These are phyloP conservation scores for Vanderwaltozyma tropicalis DNA, from an alignment of 805 yeast genomes.

Conservation along the genomic window DNA sequence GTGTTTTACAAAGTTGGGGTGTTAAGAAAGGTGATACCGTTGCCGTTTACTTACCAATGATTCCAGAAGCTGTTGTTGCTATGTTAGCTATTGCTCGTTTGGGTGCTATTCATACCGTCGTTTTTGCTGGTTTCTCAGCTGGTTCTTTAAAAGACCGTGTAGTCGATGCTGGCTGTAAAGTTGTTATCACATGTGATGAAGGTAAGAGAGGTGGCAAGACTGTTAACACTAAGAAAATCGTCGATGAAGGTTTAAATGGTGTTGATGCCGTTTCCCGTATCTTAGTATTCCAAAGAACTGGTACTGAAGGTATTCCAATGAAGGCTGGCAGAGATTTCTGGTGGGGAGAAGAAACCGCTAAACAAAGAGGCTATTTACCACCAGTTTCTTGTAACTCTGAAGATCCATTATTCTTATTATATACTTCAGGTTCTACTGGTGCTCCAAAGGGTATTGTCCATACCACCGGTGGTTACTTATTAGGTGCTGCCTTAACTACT, in stretches of 20 bases:
- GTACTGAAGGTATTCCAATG: conserved; percentile 61
- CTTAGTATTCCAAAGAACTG: conserved; percentile 82
- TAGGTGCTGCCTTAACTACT: conserved; percentile 87
- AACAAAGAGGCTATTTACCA: conserved; percentile 76
- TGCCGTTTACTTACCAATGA: conserved; percentile 95
- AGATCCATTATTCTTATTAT: conserved; percentile 90
- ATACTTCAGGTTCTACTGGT: conserved; percentile 97
- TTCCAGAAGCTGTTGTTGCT: conserved; percentile 91
- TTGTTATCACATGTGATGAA: conserved; percentile 90
- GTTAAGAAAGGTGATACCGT: conserved; percentile 92
- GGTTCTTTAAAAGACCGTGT: conserved; percentile 89
- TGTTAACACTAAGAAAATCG: conserved; percentile 85
- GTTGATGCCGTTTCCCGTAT: conserved; percentile 71
- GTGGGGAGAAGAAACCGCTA: conserved; percentile 87
- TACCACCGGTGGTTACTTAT: conserved; percentile 84
- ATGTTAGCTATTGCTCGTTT: conserved; percentile 85
- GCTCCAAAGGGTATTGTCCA: conserved; percentile 98
- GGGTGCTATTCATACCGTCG: conserved; percentile 94
- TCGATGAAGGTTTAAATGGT: conserved; percentile 79
- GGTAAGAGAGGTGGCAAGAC: conserved; percentile 93
- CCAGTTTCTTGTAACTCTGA: conserved; percentile 83
- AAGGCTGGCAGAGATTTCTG: conserved; percentile 74
- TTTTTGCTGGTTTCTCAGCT: conserved; percentile 93
- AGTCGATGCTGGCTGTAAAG: conserved; percentile 73
- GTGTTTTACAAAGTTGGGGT: conserved; percentile 73